Conservation (phyloP, 176 grass and related monocot genomes). For the Bothriochloa decipiens region DNA sequence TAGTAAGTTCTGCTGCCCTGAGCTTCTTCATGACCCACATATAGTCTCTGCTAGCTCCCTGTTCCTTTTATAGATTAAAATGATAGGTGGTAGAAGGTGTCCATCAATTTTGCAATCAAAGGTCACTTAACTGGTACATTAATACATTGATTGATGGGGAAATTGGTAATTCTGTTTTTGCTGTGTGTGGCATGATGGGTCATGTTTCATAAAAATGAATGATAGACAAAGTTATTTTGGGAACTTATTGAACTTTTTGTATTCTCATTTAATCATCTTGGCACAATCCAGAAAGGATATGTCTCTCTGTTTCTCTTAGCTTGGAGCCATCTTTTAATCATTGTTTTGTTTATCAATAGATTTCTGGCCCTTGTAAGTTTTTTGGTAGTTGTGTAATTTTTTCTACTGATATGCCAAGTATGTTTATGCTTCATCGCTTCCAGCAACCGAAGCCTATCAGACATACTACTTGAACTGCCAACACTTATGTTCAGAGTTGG, state of each 20-base stretch:
- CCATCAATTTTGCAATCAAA: background rate
- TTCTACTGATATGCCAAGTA: background rate
- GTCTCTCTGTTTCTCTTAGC: background rate
- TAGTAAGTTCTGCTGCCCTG: slow-evolving; percentile 55
- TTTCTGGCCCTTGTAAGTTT: background rate
- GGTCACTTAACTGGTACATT: background rate
- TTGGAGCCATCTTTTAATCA: background rate
- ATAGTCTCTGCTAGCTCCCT: background rate
- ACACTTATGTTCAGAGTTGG: background rate
- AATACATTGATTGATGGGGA: background rate
- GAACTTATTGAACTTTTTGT: background rate
- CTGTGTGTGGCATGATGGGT: background rate
- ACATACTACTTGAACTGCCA: background rate
- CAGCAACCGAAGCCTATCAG: background rate
- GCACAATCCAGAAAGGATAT: background rate
- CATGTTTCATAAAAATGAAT: background rate
- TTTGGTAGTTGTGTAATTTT: background rate
- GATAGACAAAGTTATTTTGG: background rate
- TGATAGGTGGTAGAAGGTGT: background rate
- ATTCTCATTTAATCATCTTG: background rate
- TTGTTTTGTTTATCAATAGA: background rate
- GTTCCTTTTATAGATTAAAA: slow-evolving; percentile 13
- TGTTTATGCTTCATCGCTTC: slow-evolving; percentile 12
- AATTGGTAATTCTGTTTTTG: background rate
- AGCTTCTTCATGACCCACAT: background rate